Evolutionary conservation across 225 moss, liverwort and hornwort genomes (phyloP).

Genomic region (Bryoerythrophyllum caledonicum): DNA sequence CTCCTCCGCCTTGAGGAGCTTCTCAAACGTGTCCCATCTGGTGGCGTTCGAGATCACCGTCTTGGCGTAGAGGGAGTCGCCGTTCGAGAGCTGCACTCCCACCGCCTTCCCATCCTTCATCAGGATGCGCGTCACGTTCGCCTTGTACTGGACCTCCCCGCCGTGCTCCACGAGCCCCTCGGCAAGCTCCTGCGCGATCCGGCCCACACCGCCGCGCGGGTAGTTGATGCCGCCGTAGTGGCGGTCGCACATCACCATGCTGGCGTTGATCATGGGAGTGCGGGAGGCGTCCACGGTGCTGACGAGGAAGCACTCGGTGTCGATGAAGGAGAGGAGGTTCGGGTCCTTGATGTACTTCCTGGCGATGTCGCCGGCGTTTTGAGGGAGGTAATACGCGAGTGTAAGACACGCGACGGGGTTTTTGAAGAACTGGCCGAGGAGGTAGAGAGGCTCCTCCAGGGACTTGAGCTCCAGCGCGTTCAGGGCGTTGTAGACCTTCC

Average conservation of each 20-base stretch:
- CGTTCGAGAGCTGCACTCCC: constrained; percentile 50
- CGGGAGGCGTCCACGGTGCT: constrained; percentile 87
- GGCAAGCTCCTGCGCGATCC: constrained; percentile 85
- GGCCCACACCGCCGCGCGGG: constrained; percentile 82
- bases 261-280: constrained; percentile 95
- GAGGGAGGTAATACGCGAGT: constrained; percentile 85
- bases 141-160: constrained; percentile 79
- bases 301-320: constrained; percentile 95
- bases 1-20: constrained; percentile 60
- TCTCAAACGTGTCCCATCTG: constrained; percentile 96
- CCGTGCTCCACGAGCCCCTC: constrained; percentile 83
- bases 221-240: constrained; percentile 95
- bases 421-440: constrained; percentile 81
- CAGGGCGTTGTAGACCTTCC: constrained; percentile 83
- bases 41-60: constrained; percentile 93
- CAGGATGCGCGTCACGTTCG: constrained; percentile 80
- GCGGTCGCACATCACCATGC: constrained; percentile 94
- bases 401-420: constrained; percentile 89
- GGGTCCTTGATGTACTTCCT: constrained; percentile 75
- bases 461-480: constrained; percentile 88
- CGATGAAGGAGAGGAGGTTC: constrained; percentile 75
- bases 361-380: constrained; percentile 92
- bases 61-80: constrained; percentile 62
- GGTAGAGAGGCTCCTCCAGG: constrained; percentile 90
- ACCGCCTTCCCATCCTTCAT: constrained; percentile 70